These are phyloP conservation scores for Fusarium sacchari DNA, from an alignment of 2,329 filamentous ascomycete species.

Conservation along the genomic window DNA sequence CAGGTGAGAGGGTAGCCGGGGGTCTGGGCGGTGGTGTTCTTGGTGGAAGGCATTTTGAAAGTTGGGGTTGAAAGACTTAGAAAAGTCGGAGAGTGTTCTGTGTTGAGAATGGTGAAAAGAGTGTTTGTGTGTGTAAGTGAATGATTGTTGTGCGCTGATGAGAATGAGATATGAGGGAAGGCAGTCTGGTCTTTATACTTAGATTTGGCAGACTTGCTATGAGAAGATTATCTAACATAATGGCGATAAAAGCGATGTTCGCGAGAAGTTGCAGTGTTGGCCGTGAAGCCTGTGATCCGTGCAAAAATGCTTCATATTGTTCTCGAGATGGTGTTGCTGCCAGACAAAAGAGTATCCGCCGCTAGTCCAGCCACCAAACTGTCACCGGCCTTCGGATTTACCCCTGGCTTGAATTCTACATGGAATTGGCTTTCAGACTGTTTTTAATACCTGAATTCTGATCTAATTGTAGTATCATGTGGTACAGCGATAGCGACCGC, in stretches of 20 bases:
- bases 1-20: conserved; percentile 44
- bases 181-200: conserved; percentile 36
- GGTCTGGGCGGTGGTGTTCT: conserved; percentile 40
- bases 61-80: conserved; percentile 40
- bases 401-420: neutral
- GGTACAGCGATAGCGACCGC: conserved; percentile 3
- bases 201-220: neutral
- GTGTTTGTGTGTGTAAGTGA: conserved; percentile 28
- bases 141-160: conserved; percentile 24
- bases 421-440: neutral
- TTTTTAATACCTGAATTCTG: neutral
- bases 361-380: conserved; percentile 11
- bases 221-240: neutral
- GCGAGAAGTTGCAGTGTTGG: neutral
- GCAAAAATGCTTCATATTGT: conserved; percentile 37
- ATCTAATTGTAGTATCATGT: neutral
- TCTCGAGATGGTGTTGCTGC: conserved; percentile 39
- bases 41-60: conserved; percentile 49
- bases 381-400: conserved; percentile 8
- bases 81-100: conserved; percentile 38
- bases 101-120: conserved; percentile 43
- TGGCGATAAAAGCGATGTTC: conserved; percentile 13
- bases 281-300: conserved; percentile 31
- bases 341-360: conserved; percentile 18
- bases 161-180: neutral